A percentile compares a stretch with the other conserved stretches of the same genome.
Conservation (phyloP, 169 alveolate genomes). For the Neospora caninum region DNA sequence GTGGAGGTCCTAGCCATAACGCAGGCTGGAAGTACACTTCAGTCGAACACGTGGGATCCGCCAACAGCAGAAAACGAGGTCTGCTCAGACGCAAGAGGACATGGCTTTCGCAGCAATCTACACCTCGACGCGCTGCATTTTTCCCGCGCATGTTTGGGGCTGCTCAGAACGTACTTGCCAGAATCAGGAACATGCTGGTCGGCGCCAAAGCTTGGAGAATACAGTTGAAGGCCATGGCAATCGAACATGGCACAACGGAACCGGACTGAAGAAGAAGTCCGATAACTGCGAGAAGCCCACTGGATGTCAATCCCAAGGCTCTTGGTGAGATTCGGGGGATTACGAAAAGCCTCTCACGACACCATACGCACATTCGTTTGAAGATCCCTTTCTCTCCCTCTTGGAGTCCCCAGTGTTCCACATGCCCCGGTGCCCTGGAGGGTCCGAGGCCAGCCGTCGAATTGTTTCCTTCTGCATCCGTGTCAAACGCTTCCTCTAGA, state of each 20-base stretch:
- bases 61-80: no score
- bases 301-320: neutral
- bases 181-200: slow-evolving; percentile 1
- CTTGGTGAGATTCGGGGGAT: neutral
- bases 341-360: neutral
- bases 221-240: neutral
- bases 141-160: neutral
- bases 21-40: no score
- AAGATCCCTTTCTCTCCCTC: no score
- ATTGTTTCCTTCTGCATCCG: neutral
- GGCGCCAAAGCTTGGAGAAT: slow-evolving; percentile 32
- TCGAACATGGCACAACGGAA: neutral
- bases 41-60: no score
- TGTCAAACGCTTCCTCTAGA: neutral
- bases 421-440: neutral
- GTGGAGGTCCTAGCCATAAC: no score
- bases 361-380: neutral
- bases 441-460: neutral
- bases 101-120: no score
- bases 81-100: no score
- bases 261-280: neutral
- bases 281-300: neutral
- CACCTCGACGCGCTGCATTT: no score
- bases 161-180: neutral
- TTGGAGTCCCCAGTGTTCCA: no score